Evolutionary conservation across 2,329 filamentous ascomycete species (phyloP), one percentile per base, ranked within the genome.

Genomic region (Trichoderma koningii): DNA sequence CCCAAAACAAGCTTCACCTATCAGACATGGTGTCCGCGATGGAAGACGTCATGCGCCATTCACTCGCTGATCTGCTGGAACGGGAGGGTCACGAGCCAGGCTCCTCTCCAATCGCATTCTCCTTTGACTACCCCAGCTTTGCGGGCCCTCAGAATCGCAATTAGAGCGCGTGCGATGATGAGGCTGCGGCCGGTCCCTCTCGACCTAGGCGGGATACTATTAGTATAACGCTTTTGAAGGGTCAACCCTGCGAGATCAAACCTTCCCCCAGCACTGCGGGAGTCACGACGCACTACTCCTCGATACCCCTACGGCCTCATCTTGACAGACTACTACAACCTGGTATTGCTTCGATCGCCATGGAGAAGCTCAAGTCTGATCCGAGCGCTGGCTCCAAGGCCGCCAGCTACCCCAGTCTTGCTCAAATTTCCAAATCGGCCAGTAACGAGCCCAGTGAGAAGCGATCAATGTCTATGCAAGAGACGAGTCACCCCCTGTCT

Each of bases 41-140:
- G 30, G 52, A 55, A 55, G 61, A 64, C 61, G 61, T 64, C 61
- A 64, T 64, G 21, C 51, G 30, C 44, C 53, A 55, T 42, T 64
- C 61, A 42, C 34, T 44, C 17, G 45, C 51, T 19, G 61, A 64
- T 64, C 52, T 55, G 10, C 48, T 48, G 42, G 52, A 56, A 19
- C 41, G 52, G 21, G 61, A 50, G 61, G 42, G 61, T 64, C 61
- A 64, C 51, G 53, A 51, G 61, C 45, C 28, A 4, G 52, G 26
- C 14, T 41, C 44, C 34, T 51, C 44, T 56, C 61, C 61, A 55
- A 64, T 56, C 5, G 61, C 52, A 41, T 23, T 17, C 15, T 17
- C 26, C n/a, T 38, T 51, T 30, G 44, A 44, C 34, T 56, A 56
- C 61, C 61, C 61, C 41, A n/a, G 61, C 52, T 50, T 55, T 50